Conservation (phyloP, 2,329 filamentous ascomycete species). For the Eutypella sp. region DNA sequence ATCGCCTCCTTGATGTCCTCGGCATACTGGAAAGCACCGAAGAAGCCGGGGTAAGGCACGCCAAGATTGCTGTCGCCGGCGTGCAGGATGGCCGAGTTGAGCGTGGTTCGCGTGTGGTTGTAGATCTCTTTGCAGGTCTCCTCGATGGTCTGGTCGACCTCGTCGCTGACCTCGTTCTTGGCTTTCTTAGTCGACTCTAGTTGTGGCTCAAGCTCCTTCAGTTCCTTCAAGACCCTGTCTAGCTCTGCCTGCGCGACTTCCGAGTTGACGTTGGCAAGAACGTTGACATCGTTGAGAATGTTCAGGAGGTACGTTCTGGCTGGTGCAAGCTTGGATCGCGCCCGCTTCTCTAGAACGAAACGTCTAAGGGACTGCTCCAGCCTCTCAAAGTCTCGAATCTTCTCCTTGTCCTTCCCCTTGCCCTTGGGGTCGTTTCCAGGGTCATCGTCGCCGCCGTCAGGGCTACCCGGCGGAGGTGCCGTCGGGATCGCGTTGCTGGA, state of each 20-base stretch:
- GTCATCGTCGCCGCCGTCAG: constrained; percentile 53
- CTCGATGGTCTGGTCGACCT: constrained; percentile 78
- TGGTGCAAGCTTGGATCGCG: constrained; percentile 89
- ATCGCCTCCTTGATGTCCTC: constrained; percentile 91
- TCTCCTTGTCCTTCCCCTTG: constrained; percentile 85
- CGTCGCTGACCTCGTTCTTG: constrained; percentile 71
- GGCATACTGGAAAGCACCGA: constrained; percentile 83
- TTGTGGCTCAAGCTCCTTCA: constrained; percentile 77
- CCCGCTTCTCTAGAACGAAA: constrained; percentile 93
- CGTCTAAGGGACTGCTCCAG: constrained; percentile 83
- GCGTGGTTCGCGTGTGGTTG: constrained; percentile 69
- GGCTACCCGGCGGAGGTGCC: constrained; percentile 52
- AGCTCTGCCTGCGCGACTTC: constrained; percentile 84
- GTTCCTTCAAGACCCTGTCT: constrained; percentile 73
- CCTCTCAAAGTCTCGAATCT: constrained; percentile 82
- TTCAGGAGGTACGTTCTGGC: constrained; percentile 95
- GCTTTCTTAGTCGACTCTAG: constrained; percentile 81
- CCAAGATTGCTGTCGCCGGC: constrained; percentile 75
- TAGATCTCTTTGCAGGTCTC: constrained; percentile 83
- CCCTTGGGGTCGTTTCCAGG: constrained; percentile 57
- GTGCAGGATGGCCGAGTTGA: constrained; percentile 69
- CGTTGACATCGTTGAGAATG: constrained; percentile 80
- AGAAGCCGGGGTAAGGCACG: constrained; percentile 80
- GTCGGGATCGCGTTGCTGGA: constrained; percentile 93
- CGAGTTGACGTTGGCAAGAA: constrained; percentile 77